Evolutionary conservation across 192 early-diverging fungal species (phyloP), one percentile per base, ranked within the genome.

Genomic region (Glomus cerebriforme): DNA sequence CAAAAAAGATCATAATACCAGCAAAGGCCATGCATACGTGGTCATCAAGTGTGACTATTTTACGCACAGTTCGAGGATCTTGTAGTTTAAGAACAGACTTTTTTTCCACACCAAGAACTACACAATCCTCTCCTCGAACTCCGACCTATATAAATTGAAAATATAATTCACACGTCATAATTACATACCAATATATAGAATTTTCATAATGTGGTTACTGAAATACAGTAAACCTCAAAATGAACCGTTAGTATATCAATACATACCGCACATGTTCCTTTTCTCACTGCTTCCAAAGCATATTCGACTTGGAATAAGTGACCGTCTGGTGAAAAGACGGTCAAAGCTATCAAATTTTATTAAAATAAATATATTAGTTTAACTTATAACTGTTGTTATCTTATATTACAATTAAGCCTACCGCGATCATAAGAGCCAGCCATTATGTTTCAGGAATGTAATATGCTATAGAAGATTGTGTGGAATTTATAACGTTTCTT

Each of bases 221-320:
- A n/a, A n/a, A n/a, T n/a, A n/a, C n/a, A n/a, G n/a, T n/a, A n/a
- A 32, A 31, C 1, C 10, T 43, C 39, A 43, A 3, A 43, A 43
- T 43, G 9, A 43, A 43, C 12, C 39, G 39, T 43, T 69, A 77
- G 74, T 47, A 47, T 12, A 26, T 70, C 19, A 22, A 27, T 32
- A 90, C 92, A 88, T 93, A 98, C 96, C 70, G 94, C 96, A 84
- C 96, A 97, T 45, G 95, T 99, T 76, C 97, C 98, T 85, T 96
- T 97, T 77, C 96, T 89, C 66, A 99, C 97, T 35, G 98, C 97
- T 82, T 98, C 98, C 74, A 96, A 90, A 77, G 98, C 97, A 82
- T 99, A 99, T 85, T 99, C 97, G 82, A 99, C 98, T 92, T 99
- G 98, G 87, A 99, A 99, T 77, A 99, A 85, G 83, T 97, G 97